These are phyloP conservation scores for Platismatia glauca DNA, from an alignment of 495 filamentous ascomycete genomes.

Conservation along the genomic window DNA sequence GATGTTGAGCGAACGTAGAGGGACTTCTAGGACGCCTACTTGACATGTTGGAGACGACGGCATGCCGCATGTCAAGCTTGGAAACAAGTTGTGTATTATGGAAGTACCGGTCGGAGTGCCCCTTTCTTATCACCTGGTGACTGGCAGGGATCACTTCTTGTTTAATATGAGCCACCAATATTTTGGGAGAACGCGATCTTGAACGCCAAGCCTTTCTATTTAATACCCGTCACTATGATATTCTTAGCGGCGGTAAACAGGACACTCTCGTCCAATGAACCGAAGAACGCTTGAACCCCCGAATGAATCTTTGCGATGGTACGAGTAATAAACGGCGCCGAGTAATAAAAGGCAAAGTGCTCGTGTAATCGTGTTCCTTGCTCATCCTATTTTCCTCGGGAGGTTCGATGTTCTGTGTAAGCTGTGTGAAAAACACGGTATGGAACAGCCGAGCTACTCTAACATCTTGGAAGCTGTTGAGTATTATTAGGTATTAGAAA, in stretches of 20 bases:
- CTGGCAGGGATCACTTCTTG: slow-evolving; percentile 1
- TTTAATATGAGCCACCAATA: neutral
- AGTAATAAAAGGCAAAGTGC: too few relatives aligned
- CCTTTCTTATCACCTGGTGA: neutral
- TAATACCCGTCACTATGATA: slow-evolving; percentile 1
- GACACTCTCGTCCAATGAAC: slow-evolving; percentile 3
- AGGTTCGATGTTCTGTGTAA: too few relatives aligned
- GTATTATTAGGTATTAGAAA: too few relatives aligned
- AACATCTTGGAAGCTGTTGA: neutral
- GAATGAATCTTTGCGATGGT: neutral
- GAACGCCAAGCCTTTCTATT: slow-evolving; percentile 11
- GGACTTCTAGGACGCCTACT: neutral
- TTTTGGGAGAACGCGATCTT: slow-evolving; percentile 6
- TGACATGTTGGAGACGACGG: neutral
- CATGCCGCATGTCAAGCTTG: neutral
- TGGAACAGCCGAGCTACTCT: neutral
- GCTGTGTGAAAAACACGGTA: too few relatives aligned
- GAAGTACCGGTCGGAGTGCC: neutral
- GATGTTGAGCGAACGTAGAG: neutral
- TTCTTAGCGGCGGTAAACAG: slow-evolving; percentile 8
- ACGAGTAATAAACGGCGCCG: too few relatives aligned
- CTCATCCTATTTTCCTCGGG: too few relatives aligned
- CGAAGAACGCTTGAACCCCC: too few relatives aligned
- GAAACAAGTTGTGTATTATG: neutral
- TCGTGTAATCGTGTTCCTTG: too few relatives aligned